These are phyloP conservation scores for Hypoxylon crocopeplum DNA, from an alignment of 495 filamentous ascomycete species.

Conservation along the genomic window DNA sequence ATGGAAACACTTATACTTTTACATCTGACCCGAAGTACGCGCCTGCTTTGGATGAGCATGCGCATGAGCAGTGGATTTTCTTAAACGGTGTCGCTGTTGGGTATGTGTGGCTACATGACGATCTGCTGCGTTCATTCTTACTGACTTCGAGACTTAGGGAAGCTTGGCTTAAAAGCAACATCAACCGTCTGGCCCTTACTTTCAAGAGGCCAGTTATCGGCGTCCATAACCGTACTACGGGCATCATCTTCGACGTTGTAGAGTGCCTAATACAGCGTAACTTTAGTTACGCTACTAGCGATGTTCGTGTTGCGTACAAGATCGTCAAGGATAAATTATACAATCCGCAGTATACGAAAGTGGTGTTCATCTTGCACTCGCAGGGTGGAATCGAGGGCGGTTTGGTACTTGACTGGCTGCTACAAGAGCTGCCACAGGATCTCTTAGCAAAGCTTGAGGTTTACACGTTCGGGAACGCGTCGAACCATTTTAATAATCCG, in stretches of 20 bases:
- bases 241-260: constrained; percentile 75
- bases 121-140: constrained; percentile 1
- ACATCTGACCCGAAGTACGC: constrained; percentile 53
- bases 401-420: constrained; percentile 78
- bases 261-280: constrained; percentile 80
- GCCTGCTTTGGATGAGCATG: constrained; percentile 47
- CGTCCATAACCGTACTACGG: constrained; percentile 81
- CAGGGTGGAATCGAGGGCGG: constrained; percentile 83
- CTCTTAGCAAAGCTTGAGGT: constrained; percentile 75
- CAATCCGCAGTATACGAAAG: constrained; percentile 66
- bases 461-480: constrained; percentile 85
- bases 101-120: constrained; percentile 45
- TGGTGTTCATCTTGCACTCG: constrained; percentile 80
- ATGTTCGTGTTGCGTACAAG: constrained; percentile 65
- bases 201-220: constrained; percentile 78
- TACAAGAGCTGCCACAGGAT: constrained; percentile 74
- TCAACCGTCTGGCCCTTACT: constrained; percentile 73
- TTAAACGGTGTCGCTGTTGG: constrained; percentile 73
- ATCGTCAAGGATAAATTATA: constrained; percentile 66
- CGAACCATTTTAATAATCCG: constrained; percentile 90
- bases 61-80: constrained; percentile 75
- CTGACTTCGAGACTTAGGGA: constrained; percentile 44
- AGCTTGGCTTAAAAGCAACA: constrained; percentile 69
- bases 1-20: constrained; percentile 52
- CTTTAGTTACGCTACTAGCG: constrained; percentile 73